Conservation (phyloP, 345 rosid species). For the Euphorbia tirucalli region DNA sequence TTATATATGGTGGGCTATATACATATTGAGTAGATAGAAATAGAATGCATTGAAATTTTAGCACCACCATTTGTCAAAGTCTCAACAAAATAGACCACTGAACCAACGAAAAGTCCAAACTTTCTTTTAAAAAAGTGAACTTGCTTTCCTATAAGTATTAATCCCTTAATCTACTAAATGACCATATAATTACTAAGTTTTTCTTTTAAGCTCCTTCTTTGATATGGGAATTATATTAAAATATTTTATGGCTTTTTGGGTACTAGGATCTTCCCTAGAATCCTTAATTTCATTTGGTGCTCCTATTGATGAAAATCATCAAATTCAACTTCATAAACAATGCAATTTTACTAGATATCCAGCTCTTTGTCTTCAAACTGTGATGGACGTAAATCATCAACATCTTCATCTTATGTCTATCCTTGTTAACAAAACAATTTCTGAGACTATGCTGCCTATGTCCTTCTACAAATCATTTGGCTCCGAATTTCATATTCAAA, state of each 20-base stretch:
- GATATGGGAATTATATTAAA: neutral
- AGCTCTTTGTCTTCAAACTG: constrained; percentile 51
- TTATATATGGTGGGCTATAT: neutral
- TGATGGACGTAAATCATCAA: constrained; percentile 25
- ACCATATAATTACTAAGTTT: neutral
- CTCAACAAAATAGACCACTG: constrained; percentile 27
- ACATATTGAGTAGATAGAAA: neutral
- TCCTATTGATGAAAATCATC: constrained; percentile 18
- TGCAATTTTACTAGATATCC: constrained; percentile 58
- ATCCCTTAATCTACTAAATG: neutral
- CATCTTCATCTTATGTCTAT: constrained; percentile 38
- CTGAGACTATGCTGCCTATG: constrained; percentile 37
- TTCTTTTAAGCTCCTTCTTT: neutral
- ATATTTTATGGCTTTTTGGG: constrained; percentile 23
- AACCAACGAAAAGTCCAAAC: constrained; percentile 23
- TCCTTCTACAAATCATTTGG: constrained; percentile 31
- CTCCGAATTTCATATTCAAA: constrained; percentile 21
- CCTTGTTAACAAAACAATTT: constrained; percentile 60
- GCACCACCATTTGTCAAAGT: constrained; percentile 17
- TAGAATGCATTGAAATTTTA: constrained; percentile 2
- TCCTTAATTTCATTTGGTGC: constrained; percentile 11
- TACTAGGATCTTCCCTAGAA: constrained; percentile 19
- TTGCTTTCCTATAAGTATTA: constrained; percentile 30
- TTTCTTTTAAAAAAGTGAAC: neutral
- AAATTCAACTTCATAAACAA: constrained; percentile 31